Base-by-base conservation (phyloP, 2,329 filamentous ascomycete species). In the Calycina herbarum region DNA sequence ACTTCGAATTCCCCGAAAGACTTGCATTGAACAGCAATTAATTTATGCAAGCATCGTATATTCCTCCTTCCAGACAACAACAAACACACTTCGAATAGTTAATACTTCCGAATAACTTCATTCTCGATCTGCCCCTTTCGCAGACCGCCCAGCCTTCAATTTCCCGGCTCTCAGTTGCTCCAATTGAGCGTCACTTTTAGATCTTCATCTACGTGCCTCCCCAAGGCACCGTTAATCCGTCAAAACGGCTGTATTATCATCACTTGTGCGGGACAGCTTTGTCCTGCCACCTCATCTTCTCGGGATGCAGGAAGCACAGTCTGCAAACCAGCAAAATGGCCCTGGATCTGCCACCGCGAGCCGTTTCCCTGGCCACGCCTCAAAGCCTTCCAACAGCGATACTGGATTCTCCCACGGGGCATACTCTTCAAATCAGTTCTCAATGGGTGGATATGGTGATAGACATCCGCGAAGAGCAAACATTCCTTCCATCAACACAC, bases 391-490 rank as follows among this genome's bases (percentile, higher is more conserved):
- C 70, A 92, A 86, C 79, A 88, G 92, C 76, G 90, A 94, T 73
- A 95, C 92, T 59, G 93, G 93, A 70, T 96, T 97, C 80, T 96
- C 94, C 59, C 93, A 97, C 77, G 93, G 92, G 70, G 93, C 94
- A 66, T 97, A 96, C 80, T 89, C 89, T 75, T 94, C 92, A 65
- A 96, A 97, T 80, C 85, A 87, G 48, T 81, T 83, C 65, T 81
- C 82, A 27, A 84, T 93, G 71, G 85, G 87, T 73, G 91, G 92
- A 67, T 97, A 96, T 76, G 90, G 89, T 70, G 93, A 97, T 77
- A 88, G 94, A 75, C 93, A 96, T 79, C 88, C 91, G 71, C 90
- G 94, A 74, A 87, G 93, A 72, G 85, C 84, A 61, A 96, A 96
- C 80, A 91, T 98, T 75, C 93, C 94, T 69, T 89, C 90, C 69